Conservation (phyloP, 495 filamentous ascomycete genomes). For the Eremomyces bilateralis region DNA sequence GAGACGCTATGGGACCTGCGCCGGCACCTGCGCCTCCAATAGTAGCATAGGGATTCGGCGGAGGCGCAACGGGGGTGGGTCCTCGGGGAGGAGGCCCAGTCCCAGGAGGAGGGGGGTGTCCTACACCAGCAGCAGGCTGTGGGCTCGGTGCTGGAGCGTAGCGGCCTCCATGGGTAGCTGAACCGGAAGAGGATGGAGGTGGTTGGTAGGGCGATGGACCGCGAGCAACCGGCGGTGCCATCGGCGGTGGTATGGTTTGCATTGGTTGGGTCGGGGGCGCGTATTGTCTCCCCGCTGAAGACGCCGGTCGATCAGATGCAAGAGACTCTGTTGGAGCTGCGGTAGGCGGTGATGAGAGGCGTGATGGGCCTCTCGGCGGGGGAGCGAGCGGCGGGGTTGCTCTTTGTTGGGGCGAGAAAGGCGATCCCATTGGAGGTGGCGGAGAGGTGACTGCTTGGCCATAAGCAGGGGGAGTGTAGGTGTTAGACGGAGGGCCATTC, state of each 20-base stretch:
- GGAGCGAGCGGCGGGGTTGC: conserved; percentile 24
- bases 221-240: conserved; percentile 34
- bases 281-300: conserved; percentile 52
- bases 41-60: conserved; percentile 17
- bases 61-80: conserved; percentile 18
- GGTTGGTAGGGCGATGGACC: conserved; percentile 79
- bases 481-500: conserved; percentile 27
- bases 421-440: conserved; percentile 22
- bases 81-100: conserved; percentile 11
- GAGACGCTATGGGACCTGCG: conserved; percentile 3
- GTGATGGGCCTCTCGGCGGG: conserved; percentile 21
- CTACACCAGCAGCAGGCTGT: conserved; percentile 9
- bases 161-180: conserved; percentile 52
- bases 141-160: conserved; percentile 59
- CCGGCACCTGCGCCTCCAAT: too few relatives aligned
- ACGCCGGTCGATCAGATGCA: conserved; percentile 14
- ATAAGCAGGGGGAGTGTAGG: conserved; percentile 47
- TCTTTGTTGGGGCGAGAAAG: conserved; percentile 22
- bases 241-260: conserved; percentile 24
- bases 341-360: conserved; percentile 30
- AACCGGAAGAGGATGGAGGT: conserved; percentile 50
- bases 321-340: conserved; percentile 20
- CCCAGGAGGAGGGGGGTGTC: background rate
- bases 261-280: conserved; percentile 33
- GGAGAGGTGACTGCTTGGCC: conserved; percentile 14